Evolutionary conservation across 495 filamentous ascomycete genomes (phyloP).

Genomic region (Lasiosphaeria ovina): DNA sequence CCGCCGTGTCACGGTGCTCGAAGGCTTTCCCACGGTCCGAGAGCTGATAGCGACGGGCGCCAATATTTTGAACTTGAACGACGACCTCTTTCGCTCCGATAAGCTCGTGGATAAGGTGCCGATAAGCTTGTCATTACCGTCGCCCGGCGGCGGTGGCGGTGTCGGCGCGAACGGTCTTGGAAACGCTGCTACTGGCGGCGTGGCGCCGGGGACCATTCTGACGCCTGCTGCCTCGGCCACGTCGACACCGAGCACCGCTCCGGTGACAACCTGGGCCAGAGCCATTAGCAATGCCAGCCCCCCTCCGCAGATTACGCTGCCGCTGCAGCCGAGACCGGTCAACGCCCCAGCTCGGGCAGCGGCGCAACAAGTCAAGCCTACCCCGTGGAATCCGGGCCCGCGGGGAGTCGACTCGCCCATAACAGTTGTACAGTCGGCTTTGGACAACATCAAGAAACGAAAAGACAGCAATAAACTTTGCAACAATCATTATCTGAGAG

Average conservation of each 20-base stretch:
- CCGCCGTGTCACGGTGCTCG: constrained; percentile 67
- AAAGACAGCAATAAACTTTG: constrained; percentile 76
- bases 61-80: constrained; percentile 55
- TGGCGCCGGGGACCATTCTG: neutral
- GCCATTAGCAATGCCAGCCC: constrained; percentile 34
- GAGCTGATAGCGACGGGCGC: constrained; percentile 60
- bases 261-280: constrained; percentile 35
- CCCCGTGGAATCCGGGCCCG: constrained; percentile 51
- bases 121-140: neutral
- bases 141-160: neutral
- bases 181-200: neutral
- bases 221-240: constrained; percentile 17
- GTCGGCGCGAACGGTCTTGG: constrained; percentile 6
- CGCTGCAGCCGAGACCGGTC: constrained; percentile 25
- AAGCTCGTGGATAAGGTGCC: constrained; percentile 41
- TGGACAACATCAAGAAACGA: constrained; percentile 73
- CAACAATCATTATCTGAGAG: constrained; percentile 79
- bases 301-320: constrained; percentile 37
- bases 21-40: constrained; percentile 68
- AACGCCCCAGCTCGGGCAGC: neutral
- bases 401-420: constrained; percentile 52
- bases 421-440: constrained; percentile 50
- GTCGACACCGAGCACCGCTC: constrained; percentile 17
- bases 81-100: constrained; percentile 65
- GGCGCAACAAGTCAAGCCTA: constrained; percentile 15